phyloP scores from a whole-genome alignment of 2,329 filamentous ascomycete genomes.

The Coleophoma eucalyptorum region DNA sequence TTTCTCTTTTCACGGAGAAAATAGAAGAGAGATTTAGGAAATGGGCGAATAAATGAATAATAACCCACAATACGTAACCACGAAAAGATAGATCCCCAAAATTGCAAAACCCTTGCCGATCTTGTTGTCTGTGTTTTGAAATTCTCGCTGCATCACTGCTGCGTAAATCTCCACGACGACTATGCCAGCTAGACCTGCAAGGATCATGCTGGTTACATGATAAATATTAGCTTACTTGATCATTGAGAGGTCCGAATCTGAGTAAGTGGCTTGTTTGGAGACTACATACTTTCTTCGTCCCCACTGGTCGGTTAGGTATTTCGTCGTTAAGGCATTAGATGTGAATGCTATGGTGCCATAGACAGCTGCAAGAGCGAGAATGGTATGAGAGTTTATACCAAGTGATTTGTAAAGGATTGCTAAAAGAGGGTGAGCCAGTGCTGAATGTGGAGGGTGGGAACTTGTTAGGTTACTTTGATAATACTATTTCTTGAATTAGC shows the following conservation, averaged over 20 bases:
- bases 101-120: slow-evolving; percentile 57
- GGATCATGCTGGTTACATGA: slow-evolving; percentile 41
- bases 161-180: slow-evolving; percentile 55
- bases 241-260: too few relatives aligned
- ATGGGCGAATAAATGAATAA: slow-evolving; percentile 6
- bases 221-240: too few relatives aligned
- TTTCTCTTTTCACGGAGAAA: neutral
- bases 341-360: slow-evolving; percentile 50
- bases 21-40: neutral
- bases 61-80: slow-evolving; percentile 46
- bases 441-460: neutral
- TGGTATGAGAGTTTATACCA: slow-evolving; percentile 43
- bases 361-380: slow-evolving; percentile 49
- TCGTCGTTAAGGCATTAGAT: slow-evolving; percentile 46
- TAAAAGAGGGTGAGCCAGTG: slow-evolving; percentile 14
- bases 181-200: slow-evolving; percentile 46
- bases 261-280: too few relatives aligned
- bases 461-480: slow-evolving; percentile 23
- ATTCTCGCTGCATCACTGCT: slow-evolving; percentile 53
- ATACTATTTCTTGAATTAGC: slow-evolving; percentile 17
- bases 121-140: slow-evolving; percentile 49
- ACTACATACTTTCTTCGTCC: slow-evolving; percentile 45
- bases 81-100: slow-evolving; percentile 56
- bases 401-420: slow-evolving; percentile 52
- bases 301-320: slow-evolving; percentile 52